Conservation (phyloP, 106 monocot genomes). For the Cymbidium sinense region DNA sequence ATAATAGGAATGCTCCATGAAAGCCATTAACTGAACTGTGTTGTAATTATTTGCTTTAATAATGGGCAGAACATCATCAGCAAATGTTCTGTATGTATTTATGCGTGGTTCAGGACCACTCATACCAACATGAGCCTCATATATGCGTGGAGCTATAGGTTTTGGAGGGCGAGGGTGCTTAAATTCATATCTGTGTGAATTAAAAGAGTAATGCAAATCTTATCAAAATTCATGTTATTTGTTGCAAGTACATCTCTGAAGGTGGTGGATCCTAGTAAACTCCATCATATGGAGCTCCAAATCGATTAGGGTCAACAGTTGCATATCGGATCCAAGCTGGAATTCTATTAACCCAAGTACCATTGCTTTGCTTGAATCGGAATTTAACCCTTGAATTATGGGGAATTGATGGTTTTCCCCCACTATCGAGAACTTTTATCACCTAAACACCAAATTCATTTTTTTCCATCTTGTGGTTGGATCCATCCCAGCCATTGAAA, state of each 20-base stretch:
- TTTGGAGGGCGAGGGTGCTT: too few species aligned
- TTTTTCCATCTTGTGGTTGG: slow-evolving; percentile 72
- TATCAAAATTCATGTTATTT: too few species aligned
- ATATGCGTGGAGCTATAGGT: slow-evolving; percentile 72
- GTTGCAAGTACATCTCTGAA: too few species aligned
- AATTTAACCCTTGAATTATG: slow-evolving; percentile 90
- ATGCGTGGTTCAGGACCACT: slow-evolving; percentile 62
- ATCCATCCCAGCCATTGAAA: too few species aligned
- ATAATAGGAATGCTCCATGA: slow-evolving; percentile 99
- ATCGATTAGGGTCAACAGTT: slow-evolving; percentile 60
- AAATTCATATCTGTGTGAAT: too few species aligned
- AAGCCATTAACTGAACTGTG: slow-evolving; percentile 84
- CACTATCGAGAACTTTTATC: slow-evolving; percentile 46
- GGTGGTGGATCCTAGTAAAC: too few species aligned
- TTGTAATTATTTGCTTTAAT: slow-evolving; percentile 82
- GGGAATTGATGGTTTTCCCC: slow-evolving; percentile 55
- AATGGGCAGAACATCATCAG: slow-evolving; percentile 72
- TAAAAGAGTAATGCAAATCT: too few species aligned
- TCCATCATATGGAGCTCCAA: too few species aligned
- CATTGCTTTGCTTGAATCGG: slow-evolving; percentile 68
- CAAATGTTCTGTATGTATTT: slow-evolving; percentile 83
- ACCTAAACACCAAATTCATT: slow-evolving; percentile 87
- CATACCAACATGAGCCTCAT: slow-evolving; percentile 98
- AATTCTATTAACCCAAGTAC: slow-evolving; percentile 78
- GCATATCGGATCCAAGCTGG: slow-evolving; percentile 95